A percentile compares a stretch with the other conserved stretches of the same genome.
Conservation (phyloP, 768 basidiomycete genomes). For the Lactifluus volemus region DNA sequence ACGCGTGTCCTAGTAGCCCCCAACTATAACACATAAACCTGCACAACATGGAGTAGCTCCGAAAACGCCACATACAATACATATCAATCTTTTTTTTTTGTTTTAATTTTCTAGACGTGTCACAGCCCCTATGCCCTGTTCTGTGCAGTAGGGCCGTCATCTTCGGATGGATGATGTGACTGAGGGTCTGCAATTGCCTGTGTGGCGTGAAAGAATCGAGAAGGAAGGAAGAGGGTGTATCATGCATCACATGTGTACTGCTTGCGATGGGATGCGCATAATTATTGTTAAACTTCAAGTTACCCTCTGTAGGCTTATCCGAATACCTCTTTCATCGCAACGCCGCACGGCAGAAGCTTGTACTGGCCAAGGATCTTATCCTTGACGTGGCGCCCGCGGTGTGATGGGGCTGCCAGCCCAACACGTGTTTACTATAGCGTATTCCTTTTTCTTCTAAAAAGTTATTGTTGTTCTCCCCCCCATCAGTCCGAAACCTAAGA, state of each 20-base stretch:
- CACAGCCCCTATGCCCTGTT: slow-evolving; percentile 14
- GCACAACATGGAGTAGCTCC: slow-evolving; percentile 3
- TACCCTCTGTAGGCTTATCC: background rate
- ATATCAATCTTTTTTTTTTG: background rate
- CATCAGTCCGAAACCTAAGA: background rate
- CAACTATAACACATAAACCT: background rate
- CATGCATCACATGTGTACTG: background rate
- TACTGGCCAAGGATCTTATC: background rate
- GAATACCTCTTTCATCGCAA: background rate
- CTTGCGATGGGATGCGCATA: background rate
- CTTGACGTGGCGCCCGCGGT: background rate
- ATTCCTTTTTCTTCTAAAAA: no score
- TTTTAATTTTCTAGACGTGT: background rate
- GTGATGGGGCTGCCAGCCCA: background rate
- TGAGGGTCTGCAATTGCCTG: slow-evolving; percentile 1
- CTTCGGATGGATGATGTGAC: background rate
- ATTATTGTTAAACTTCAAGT: no score
- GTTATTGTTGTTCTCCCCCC: background rate
- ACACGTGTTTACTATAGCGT: slow-evolving; percentile 4
- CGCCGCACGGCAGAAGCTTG: background rate
- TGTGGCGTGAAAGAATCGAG: background rate
- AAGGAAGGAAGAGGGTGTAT: background rate
- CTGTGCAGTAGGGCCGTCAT: background rate
- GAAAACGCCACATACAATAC: slow-evolving; percentile 7
- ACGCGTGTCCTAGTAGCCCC: background rate